A percentile compares a stretch with the other conserved stretches of the same genome.
phyloP scores from a whole-genome alignment of 257 asterid genomes.

The Rehmannia glutinosa region DNA sequence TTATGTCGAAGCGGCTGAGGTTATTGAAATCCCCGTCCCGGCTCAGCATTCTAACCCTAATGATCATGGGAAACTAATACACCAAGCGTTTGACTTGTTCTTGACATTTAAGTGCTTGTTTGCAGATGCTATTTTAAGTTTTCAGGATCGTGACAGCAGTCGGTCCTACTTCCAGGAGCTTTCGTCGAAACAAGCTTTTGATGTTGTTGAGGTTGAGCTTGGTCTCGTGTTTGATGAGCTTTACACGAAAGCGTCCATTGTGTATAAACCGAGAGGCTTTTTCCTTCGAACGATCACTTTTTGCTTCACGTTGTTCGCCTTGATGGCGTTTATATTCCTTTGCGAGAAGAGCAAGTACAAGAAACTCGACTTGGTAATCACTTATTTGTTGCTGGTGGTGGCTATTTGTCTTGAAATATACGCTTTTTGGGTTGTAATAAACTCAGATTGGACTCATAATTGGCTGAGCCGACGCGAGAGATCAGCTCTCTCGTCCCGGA shows the following conservation, averaged over 20 bases:
- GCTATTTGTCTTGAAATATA: conserved; percentile 34
- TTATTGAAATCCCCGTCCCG: conserved; percentile 30
- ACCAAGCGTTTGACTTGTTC: conserved; percentile 29
- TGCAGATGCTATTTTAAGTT: conserved; percentile 50
- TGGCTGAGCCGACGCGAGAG: conserved; percentile 19
- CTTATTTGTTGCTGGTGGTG: conserved; percentile 30
- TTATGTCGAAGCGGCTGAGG: conserved; percentile 30
- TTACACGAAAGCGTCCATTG: conserved; percentile 39
- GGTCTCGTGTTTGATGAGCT: conserved; percentile 44
- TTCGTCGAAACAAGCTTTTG: conserved; percentile 13
- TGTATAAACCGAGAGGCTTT: conserved; percentile 24
- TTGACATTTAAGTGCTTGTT: conserved; percentile 45
- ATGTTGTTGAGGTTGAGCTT: conserved; percentile 49
- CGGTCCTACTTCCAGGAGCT: conserved; percentile 25
- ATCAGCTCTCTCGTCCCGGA: background rate
- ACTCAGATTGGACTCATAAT: conserved; percentile 36
- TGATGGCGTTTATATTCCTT: conserved; percentile 20
- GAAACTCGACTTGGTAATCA: conserved; percentile 25
- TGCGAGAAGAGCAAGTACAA: conserved; percentile 20
- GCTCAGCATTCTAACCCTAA: conserved; percentile 4
- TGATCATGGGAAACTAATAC: background rate
- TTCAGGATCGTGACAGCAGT: conserved; percentile 48
- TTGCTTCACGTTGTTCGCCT: conserved; percentile 11
- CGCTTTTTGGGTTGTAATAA: conserved; percentile 9
- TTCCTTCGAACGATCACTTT: conserved; percentile 23